These are phyloP conservation scores for Neopestalotiopsis sp. DNA, from an alignment of 2,329 filamentous ascomycete species.

Conservation along the genomic window DNA sequence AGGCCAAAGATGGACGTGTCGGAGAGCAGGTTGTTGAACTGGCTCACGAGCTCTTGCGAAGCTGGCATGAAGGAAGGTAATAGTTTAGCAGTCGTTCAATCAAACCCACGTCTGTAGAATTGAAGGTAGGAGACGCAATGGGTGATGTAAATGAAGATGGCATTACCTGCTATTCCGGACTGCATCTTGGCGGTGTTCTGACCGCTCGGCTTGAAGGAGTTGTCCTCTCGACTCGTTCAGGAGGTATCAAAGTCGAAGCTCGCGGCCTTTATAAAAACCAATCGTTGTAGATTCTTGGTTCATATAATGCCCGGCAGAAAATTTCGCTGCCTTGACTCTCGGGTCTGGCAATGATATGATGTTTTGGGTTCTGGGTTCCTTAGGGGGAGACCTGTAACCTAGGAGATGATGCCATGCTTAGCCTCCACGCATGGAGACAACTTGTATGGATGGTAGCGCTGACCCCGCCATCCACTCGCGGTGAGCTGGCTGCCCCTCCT, in stretches of 20 bases:
- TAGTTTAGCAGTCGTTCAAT: constrained; percentile 7
- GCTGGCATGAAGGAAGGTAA: constrained; percentile 50
- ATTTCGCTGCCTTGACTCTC: neutral
- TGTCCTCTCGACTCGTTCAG: neutral
- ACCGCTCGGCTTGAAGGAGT: neutral
- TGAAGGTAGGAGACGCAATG: neutral
- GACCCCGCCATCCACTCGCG: neutral
- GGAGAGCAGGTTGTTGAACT: constrained; percentile 74
- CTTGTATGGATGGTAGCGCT: neutral
- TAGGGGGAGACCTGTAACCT: neutral
- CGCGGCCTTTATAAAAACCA: too few relatives aligned
- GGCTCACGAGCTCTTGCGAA: constrained; percentile 76
- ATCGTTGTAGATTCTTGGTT: too few relatives aligned
- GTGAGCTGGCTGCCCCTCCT: neutral
- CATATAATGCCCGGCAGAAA: neutral
- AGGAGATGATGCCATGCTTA: neutral
- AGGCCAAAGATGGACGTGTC: constrained; percentile 70
- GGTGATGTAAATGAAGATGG: neutral
- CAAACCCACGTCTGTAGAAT: constrained; percentile 3
- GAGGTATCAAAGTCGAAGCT: neutral
- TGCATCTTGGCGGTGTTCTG: constrained; percentile 61
- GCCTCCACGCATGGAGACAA: neutral
- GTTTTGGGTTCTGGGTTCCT: neutral
- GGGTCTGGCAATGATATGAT: neutral
- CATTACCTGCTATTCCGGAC: constrained; percentile 76